These are phyloP conservation scores for Lactifluus rugatus DNA, from an alignment of 768 basidiomycete genomes.

Conservation along the genomic window DNA sequence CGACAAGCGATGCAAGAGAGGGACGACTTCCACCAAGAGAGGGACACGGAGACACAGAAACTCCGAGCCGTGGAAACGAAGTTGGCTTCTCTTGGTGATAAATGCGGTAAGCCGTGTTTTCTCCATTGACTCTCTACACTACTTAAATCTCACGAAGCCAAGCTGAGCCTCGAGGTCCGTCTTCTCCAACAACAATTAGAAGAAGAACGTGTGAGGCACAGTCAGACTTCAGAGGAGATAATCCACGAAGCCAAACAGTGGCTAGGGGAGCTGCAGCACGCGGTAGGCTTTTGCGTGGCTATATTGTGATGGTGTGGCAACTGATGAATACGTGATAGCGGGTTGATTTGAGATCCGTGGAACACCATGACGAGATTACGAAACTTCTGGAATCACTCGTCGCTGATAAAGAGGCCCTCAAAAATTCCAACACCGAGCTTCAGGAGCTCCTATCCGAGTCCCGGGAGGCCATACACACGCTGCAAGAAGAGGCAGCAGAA, in stretches of 20 bases:
- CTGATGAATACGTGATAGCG: neutral
- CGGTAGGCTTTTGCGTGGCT: conserved; percentile 32
- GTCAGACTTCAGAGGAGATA: conserved; percentile 59
- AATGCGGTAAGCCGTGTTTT: conserved; percentile 39
- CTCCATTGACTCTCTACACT: neutral
- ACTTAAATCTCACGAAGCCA: conserved; percentile 35
- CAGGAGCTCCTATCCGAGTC: conserved; percentile 64
- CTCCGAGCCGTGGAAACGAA: conserved; percentile 61
- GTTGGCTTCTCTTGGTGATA: conserved; percentile 53
- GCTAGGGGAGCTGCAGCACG: conserved; percentile 49
- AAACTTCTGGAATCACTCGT: conserved; percentile 76
- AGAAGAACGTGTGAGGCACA: conserved; percentile 45
- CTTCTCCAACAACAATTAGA: conserved; percentile 57
- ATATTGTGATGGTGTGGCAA: neutral
- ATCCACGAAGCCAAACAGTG: conserved; percentile 55
- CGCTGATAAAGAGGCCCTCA: conserved; percentile 72
- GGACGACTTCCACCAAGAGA: conserved; percentile 79
- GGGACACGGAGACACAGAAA: conserved; percentile 57
- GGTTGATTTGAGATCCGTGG: conserved; percentile 34
- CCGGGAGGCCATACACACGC: conserved; percentile 59
- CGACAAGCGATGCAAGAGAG: conserved; percentile 58
- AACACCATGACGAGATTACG: conserved; percentile 50
- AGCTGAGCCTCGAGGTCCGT: conserved; percentile 57
- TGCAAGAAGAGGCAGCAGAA: conserved; percentile 73
- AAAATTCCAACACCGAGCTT: conserved; percentile 73